phyloP scores from a whole-genome alignment of 2,329 filamentous ascomycete genomes.

The Esteya vermicola region DNA sequence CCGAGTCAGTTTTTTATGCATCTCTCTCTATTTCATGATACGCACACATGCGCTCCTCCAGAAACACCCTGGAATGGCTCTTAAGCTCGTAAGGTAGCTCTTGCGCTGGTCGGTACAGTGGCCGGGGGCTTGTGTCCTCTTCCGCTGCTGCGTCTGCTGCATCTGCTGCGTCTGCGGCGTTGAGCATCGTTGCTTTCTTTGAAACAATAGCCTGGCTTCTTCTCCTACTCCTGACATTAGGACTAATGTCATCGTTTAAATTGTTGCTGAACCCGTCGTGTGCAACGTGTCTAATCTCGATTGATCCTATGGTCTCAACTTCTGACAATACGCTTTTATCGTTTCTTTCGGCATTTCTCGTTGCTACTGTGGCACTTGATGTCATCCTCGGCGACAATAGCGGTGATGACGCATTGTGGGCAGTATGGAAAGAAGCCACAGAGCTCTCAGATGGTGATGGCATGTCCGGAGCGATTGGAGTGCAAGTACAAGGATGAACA shows the following conservation, averaged over 20 bases:
- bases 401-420: neutral
- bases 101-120: conserved; percentile 41
- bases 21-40: neutral
- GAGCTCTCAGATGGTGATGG: conserved; percentile 2
- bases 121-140: neutral
- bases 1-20: neutral
- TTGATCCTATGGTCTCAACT: too few relatives aligned
- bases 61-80: conserved; percentile 53
- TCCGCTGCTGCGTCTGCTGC: neutral
- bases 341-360: too few relatives aligned
- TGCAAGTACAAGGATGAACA: neutral
- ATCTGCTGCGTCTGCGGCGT: too few relatives aligned
- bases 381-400: too few relatives aligned
- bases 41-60: conserved; percentile 53
- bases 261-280: too few relatives aligned
- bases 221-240: too few relatives aligned
- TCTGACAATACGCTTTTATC: too few relatives aligned
- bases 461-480: neutral
- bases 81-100: conserved; percentile 48
- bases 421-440: conserved; percentile 2
- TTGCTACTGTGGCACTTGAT: too few relatives aligned
- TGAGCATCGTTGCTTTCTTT: too few relatives aligned
- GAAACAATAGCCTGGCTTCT: too few relatives aligned
- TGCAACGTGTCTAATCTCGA: too few relatives aligned
- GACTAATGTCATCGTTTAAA: too few relatives aligned